Percentiles rank a stretch among this genome's conserved stretches.
phyloP scores from a whole-genome alignment of 768 basidiomycete species.

The Lenzites betulinus region DNA sequence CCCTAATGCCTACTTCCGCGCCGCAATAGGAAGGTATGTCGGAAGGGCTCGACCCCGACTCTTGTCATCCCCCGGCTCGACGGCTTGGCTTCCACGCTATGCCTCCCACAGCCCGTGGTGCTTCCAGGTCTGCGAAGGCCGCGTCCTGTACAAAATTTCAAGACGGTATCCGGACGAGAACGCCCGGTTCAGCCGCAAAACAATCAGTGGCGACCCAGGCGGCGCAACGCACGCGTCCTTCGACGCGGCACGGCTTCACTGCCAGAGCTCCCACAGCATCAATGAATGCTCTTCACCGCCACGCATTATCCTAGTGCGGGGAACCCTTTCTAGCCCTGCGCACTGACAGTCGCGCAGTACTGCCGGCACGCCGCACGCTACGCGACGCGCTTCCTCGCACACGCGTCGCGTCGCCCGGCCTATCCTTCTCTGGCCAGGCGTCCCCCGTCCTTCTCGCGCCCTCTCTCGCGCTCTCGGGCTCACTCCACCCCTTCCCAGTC shows the following conservation, averaged over 20 bases:
- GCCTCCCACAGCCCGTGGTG: not conserved
- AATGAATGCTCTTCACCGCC: conserved; percentile 4
- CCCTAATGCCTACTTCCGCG: not conserved
- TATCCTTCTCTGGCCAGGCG: not conserved
- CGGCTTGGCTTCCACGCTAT: not conserved
- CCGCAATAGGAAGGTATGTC: conserved; percentile 3
- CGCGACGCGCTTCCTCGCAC: not conserved
- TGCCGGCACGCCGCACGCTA: conserved; percentile 4
- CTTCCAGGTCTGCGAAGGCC: not conserved
- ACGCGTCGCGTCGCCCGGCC: not conserved
- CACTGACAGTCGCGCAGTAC: not conserved
- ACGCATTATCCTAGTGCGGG: conserved; percentile 4
- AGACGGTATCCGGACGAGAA: conserved; percentile 6
- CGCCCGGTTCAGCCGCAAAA: not conserved
- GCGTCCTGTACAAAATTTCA: not conserved
- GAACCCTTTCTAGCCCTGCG: not conserved
- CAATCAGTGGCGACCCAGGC: not conserved
- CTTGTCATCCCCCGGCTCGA: not conserved
- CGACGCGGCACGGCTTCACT: not conserved
- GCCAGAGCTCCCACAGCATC: not conserved
- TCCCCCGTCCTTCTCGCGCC: not conserved
- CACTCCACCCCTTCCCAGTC: no score
- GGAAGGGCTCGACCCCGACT: not conserved
- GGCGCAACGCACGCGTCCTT: no score
- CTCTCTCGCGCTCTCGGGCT: no score